Evolutionary conservation across 2,329 filamentous ascomycete species (phyloP).

Genomic region (Parastagonospora nodorum): DNA sequence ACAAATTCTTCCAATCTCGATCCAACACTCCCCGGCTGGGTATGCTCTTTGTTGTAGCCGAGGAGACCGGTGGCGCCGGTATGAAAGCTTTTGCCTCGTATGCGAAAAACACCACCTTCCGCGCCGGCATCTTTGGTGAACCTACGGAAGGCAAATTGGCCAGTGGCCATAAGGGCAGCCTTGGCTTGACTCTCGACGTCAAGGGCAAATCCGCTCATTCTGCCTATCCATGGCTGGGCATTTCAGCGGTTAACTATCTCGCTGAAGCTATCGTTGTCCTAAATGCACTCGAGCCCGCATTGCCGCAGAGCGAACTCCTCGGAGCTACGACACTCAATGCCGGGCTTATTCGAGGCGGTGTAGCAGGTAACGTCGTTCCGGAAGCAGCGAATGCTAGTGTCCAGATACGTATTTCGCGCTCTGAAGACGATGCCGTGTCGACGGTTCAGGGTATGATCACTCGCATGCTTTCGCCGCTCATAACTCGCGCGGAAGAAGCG

Average conservation of each 20-base stretch:
- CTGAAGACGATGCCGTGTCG: constrained; percentile 21
- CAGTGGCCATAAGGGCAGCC: constrained; percentile 84
- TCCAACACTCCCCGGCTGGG: constrained; percentile 44
- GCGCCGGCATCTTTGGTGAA: constrained; percentile 85
- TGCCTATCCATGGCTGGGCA: constrained; percentile 86
- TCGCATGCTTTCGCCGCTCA: constrained; percentile 20
- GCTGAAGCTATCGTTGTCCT: constrained; percentile 70
- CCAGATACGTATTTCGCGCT: constrained; percentile 53
- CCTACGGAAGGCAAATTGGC: constrained; percentile 87
- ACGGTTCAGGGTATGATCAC: constrained; percentile 22
- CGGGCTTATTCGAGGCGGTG: constrained; percentile 76
- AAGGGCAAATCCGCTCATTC: constrained; percentile 80
- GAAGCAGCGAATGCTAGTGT: constrained; percentile 71
- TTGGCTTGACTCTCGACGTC: constrained; percentile 68
- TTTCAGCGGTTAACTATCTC: constrained; percentile 80
- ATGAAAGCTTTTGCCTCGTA: constrained; percentile 62
- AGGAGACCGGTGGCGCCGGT: constrained; percentile 79
- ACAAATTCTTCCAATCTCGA: constrained; percentile 54
- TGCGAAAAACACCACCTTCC: constrained; percentile 51
- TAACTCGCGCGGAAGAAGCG: constrained; percentile 14
- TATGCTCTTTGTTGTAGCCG: constrained; percentile 72
- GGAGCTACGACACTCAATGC: constrained; percentile 78
- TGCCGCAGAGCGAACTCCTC: constrained; percentile 50
- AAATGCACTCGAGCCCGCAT: constrained; percentile 49
- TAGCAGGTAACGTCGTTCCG: constrained; percentile 85